Conservation (phyloP, 2,329 filamentous ascomycete species). For the Aspergillus pseudoglaucus region DNA sequence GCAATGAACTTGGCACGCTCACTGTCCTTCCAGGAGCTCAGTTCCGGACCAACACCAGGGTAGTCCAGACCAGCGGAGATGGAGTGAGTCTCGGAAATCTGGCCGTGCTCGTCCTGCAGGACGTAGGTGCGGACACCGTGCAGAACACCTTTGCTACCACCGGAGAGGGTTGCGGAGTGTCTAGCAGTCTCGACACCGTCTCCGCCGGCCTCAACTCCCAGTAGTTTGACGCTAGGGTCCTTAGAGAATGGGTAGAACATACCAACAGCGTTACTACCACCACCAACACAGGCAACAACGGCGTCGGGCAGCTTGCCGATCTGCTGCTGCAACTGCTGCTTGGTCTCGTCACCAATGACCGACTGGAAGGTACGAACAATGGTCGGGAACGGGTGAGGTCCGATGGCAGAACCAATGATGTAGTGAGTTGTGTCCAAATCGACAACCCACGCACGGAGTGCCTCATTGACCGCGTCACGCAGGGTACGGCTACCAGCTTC, state of each 20-base stretch:
- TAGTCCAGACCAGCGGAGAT: conserved; percentile 96
- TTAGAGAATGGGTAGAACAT: conserved; percentile 98
- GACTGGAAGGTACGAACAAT: conserved; percentile 97
- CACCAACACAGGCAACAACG: conserved; percentile 92
- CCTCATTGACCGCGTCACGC: conserved; percentile 89
- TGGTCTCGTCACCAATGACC: conserved; percentile 92
- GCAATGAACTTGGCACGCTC: conserved; percentile 81
- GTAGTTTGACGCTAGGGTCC: conserved; percentile 74
- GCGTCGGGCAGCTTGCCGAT: conserved; percentile 88
- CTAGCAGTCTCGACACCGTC: conserved; percentile 80
- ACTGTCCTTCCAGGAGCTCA: conserved; percentile 87
- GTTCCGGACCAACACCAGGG: conserved; percentile 89
- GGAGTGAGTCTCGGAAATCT: conserved; percentile 92
- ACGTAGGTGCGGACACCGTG: conserved; percentile 96
- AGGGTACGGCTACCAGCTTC: conserved; percentile 81
- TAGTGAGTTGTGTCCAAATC: conserved; percentile 93
- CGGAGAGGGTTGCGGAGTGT: conserved; percentile 81
- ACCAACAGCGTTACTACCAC: conserved; percentile 88
- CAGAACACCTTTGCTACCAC: conserved; percentile 83
- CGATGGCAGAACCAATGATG: conserved; percentile 95
- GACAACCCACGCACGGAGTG: conserved; percentile 87
- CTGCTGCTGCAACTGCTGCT: conserved; percentile 78
- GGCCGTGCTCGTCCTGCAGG: conserved; percentile 83
- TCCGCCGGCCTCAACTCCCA: conserved; percentile 92
- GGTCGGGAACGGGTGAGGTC: conserved; percentile 93